These are phyloP conservation scores for Rhodotorula sp. DNA, from an alignment of 1,284 basidiomycete genomes.

Conservation along the genomic window DNA sequence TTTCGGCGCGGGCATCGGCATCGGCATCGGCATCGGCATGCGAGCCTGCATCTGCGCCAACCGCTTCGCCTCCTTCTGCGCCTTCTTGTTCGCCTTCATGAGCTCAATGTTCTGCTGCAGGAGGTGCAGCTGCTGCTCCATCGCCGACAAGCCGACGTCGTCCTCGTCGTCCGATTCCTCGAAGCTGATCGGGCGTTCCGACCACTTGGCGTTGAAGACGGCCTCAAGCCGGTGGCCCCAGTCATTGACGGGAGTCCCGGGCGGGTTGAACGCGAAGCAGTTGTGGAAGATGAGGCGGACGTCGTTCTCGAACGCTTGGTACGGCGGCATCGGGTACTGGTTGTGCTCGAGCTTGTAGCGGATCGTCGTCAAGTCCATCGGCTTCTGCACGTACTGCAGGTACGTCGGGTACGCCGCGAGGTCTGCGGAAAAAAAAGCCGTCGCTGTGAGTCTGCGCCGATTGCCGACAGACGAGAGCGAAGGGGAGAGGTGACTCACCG, in stretches of 20 bases:
- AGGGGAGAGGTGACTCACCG: conserved; percentile 57
- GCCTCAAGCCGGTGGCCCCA: conserved; percentile 76
- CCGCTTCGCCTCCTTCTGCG: conserved; percentile 32
- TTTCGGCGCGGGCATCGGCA: conserved; percentile 1
- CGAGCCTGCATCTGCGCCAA: conserved; percentile 16
- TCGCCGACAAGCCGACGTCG: conserved; percentile 40
- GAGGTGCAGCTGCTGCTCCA: conserved; percentile 43
- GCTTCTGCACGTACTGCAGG: conserved; percentile 82
- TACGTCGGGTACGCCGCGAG: conserved; percentile 72
- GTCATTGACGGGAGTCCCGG: conserved; percentile 78
- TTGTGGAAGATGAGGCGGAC: conserved; percentile 93
- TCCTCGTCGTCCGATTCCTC: conserved; percentile 37
- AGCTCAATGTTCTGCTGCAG: conserved; percentile 41
- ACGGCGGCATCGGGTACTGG: conserved; percentile 72
- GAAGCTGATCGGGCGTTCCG: conserved; percentile 48
- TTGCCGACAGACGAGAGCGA: neutral
- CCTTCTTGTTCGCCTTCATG: conserved; percentile 38
- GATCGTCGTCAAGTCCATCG: conserved; percentile 92
- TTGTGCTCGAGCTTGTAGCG: conserved; percentile 72
- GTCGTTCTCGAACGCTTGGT: conserved; percentile 83
- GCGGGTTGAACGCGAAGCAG: conserved; percentile 88
- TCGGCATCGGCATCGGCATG: conserved; percentile 22
- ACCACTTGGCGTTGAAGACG: conserved; percentile 90
- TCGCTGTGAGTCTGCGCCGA: neutral
- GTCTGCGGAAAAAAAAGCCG: conserved; percentile 55